Conservation (phyloP, 1,139 yeast genomes). For the Pneumocystis carinii region DNA sequence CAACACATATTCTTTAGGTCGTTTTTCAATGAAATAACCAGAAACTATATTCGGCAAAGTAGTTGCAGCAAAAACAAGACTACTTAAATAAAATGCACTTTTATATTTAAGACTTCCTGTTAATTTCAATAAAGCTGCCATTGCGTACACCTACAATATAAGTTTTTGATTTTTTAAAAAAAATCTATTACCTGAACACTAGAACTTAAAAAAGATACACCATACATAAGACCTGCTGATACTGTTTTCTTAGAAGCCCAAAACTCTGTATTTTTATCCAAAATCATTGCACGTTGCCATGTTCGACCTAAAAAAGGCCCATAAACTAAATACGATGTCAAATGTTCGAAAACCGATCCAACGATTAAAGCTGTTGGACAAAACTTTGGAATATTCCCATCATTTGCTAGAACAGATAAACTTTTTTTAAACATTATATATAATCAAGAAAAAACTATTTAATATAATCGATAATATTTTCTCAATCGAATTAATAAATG, state of each 20-base stretch:
- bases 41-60: slow-evolving; percentile 26
- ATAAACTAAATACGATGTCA: not conserved
- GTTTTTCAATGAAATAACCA: slow-evolving; percentile 24
- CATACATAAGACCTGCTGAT: slow-evolving; percentile 25
- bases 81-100: slow-evolving; percentile 30
- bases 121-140: slow-evolving; percentile 27
- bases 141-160: slow-evolving; percentile 28
- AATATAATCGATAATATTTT: too few relatives aligned
- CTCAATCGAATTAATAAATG: too few relatives aligned
- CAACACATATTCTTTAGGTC: slow-evolving; percentile 25
- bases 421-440: too few relatives aligned
- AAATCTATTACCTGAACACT: slow-evolving; percentile 12
- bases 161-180: slow-evolving; percentile 4
- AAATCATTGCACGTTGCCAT: not conserved
- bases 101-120: slow-evolving; percentile 27
- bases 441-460: too few relatives aligned
- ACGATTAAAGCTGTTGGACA: not conserved
- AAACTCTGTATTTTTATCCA: slow-evolving; percentile 22
- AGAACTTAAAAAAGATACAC: slow-evolving; percentile 25
- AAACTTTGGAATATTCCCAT: not conserved
- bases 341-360: not conserved
- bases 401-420: too few relatives aligned
- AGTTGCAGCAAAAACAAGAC: slow-evolving; percentile 27
- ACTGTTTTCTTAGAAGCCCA: slow-evolving; percentile 27
- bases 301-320: not conserved